Conservation (phyloP, 2,329 filamentous ascomycete genomes). For the Fusarium stilboides region DNA sequence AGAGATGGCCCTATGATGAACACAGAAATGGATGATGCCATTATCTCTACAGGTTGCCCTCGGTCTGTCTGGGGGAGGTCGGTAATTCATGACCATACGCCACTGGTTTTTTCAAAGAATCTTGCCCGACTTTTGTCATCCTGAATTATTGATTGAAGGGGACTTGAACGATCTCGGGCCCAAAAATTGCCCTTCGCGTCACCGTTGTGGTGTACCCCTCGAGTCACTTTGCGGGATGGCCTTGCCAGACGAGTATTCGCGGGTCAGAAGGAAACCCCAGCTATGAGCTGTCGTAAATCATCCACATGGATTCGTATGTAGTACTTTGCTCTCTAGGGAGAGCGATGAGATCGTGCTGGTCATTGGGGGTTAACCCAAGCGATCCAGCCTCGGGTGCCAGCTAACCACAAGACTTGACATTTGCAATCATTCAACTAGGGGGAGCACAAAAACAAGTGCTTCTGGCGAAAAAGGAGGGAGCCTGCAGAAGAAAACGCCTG, state of each 20-base stretch:
- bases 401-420: slow-evolving; percentile 38
- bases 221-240: slow-evolving; percentile 2
- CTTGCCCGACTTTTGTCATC: not conserved
- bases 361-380: slow-evolving; percentile 45
- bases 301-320: slow-evolving; percentile 57
- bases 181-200: slow-evolving; percentile 4
- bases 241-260: slow-evolving; percentile 18
- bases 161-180: not conserved
- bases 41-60: slow-evolving; percentile 3
- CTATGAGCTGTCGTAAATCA: slow-evolving; percentile 53
- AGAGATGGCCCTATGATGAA: slow-evolving; percentile 6
- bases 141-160: slow-evolving; percentile 1
- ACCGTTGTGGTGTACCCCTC: slow-evolving; percentile 6
- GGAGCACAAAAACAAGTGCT: slow-evolving; percentile 20
- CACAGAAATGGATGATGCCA: slow-evolving; percentile 2
- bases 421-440: slow-evolving; percentile 31
- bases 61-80: not conserved
- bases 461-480: slow-evolving; percentile 16
- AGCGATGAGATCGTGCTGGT: slow-evolving; percentile 32
- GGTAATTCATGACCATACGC: slow-evolving; percentile 20
- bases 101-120: slow-evolving; percentile 2
- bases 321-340: slow-evolving; percentile 46
- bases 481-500: slow-evolving; percentile 37
- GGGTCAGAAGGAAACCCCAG: slow-evolving; percentile 26
- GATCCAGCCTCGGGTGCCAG: slow-evolving; percentile 31